phyloP scores from a whole-genome alignment of 202 grass and related monocot genomes.

The Brachypodium distachyon region DNA sequence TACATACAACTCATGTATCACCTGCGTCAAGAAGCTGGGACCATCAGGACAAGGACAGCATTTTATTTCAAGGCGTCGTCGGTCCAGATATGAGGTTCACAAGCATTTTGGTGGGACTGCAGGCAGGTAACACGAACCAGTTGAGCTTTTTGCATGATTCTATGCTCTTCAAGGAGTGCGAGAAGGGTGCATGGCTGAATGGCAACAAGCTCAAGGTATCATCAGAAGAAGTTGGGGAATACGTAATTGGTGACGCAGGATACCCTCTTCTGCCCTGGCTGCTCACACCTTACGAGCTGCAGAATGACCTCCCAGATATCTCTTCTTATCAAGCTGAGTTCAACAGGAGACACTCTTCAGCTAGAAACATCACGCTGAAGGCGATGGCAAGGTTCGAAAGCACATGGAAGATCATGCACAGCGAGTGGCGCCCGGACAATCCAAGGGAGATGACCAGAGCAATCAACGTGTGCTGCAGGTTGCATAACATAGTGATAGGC shows the following conservation, averaged over 20 bases:
- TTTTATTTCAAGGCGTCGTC: slow-evolving; percentile 47
- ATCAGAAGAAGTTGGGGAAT: too few species aligned
- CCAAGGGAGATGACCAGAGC: slow-evolving; percentile 44
- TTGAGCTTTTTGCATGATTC: slow-evolving; percentile 47
- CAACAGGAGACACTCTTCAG: slow-evolving; percentile 38
- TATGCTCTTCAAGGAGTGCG: slow-evolving; percentile 50
- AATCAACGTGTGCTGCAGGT: slow-evolving; percentile 61
- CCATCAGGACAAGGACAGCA: slow-evolving; percentile 48
- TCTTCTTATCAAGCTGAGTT: slow-evolving; percentile 28
- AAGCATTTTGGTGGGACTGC: slow-evolving; percentile 57
- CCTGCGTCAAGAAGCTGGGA: slow-evolving; percentile 43
- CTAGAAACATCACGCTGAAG: slow-evolving; percentile 35
- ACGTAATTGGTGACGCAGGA: too few species aligned
- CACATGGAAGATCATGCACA: slow-evolving; percentile 63
- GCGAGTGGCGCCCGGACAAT: slow-evolving; percentile 71
- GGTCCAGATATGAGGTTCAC: slow-evolving; percentile 48
- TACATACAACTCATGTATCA: slow-evolving; percentile 59
- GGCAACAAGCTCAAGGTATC: too few species aligned
- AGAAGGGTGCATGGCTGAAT: slow-evolving; percentile 51
- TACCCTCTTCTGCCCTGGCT: slow-evolving; percentile 71
- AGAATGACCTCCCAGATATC: slow-evolving; percentile 22
- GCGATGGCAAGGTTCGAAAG: slow-evolving; percentile 55
- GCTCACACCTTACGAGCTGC: slow-evolving; percentile 59
- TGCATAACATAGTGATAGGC: slow-evolving; percentile 71
- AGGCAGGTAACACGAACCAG: slow-evolving; percentile 74